These are phyloP conservation scores for Gaertneriomyces sp. DNA, from an alignment of 192 early-diverging fungal genomes.

Conservation along the genomic window DNA sequence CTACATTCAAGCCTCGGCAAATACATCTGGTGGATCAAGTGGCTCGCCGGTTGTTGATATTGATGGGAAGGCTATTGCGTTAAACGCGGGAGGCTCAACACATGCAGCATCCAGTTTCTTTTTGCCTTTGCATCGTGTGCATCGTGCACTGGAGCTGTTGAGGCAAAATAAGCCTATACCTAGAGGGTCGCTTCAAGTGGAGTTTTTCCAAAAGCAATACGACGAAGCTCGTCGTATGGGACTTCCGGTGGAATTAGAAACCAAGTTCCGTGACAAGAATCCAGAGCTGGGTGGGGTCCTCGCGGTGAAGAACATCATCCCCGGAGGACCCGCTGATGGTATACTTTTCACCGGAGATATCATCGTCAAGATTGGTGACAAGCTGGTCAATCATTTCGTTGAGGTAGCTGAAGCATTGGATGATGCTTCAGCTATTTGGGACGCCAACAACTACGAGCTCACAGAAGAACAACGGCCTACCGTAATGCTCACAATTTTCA, in stretches of 20 bases:
- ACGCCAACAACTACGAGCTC: slow-evolving; percentile 15
- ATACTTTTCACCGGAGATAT: slow-evolving; percentile 49
- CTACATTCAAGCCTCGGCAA: slow-evolving; percentile 51
- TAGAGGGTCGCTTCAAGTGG: slow-evolving; percentile 29
- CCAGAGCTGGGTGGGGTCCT: slow-evolving; percentile 67
- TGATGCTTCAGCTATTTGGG: slow-evolving; percentile 23
- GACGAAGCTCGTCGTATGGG: slow-evolving; percentile 58
- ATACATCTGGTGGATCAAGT: slow-evolving; percentile 68
- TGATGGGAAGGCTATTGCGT: slow-evolving; percentile 68
- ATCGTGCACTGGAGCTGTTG: slow-evolving; percentile 28
- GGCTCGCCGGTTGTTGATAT: slow-evolving; percentile 78
- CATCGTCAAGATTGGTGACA: slow-evolving; percentile 41
- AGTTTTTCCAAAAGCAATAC: slow-evolving; percentile 33
- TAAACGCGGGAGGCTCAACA: slow-evolving; percentile 66
- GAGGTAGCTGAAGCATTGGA: slow-evolving; percentile 64
- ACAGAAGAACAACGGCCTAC: slow-evolving; percentile 8
- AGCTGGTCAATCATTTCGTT: slow-evolving; percentile 67
- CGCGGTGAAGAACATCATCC: slow-evolving; percentile 55
- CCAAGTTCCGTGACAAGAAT: slow-evolving; percentile 50
- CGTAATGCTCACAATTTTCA: slow-evolving; percentile 23
- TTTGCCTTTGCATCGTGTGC: slow-evolving; percentile 58
- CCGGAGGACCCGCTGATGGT: slow-evolving; percentile 58
- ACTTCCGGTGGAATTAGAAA: slow-evolving; percentile 57
- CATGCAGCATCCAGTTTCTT: slow-evolving; percentile 73
- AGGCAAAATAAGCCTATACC: slow-evolving; percentile 17